Evolutionary conservation across 148 eudicot species (phyloP).

Genomic region (Nepenthes gracilis): DNA sequence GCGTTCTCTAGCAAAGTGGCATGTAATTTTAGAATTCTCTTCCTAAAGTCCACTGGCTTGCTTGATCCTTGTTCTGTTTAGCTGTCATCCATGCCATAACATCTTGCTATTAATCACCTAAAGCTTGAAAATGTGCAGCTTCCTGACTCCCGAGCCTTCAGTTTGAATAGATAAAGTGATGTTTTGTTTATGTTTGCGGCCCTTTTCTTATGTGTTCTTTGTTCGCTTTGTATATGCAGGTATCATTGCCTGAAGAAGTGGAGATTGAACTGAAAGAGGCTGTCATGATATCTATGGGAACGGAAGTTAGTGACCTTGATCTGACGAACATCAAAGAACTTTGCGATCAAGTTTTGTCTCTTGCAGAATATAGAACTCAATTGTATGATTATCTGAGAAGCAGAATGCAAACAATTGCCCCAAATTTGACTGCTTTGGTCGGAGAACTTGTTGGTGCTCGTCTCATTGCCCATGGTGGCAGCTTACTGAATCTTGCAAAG

Average conservation of each 20-base stretch:
- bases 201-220: neutral
- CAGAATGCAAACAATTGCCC: constrained; percentile 92
- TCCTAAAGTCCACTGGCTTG: too few relatives aligned
- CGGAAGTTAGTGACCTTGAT: constrained; percentile 94
- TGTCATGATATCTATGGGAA: constrained; percentile 89
- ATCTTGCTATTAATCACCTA: too few relatives aligned
- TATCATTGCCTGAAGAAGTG: constrained; percentile 63
- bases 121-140: too few relatives aligned
- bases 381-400: constrained; percentile 77
- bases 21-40: too few relatives aligned
- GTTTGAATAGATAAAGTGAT: neutral
- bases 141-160: too few relatives aligned
- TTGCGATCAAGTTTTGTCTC: constrained; percentile 82
- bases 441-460: constrained; percentile 99
- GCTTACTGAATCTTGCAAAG: constrained; percentile 87
- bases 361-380: constrained; percentile 82
- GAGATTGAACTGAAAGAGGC: constrained; percentile 85
- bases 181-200: neutral
- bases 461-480: constrained; percentile 91
- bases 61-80: too few relatives aligned
- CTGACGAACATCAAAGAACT: constrained; percentile 71
- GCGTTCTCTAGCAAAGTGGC: too few relatives aligned
- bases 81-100: too few relatives aligned
- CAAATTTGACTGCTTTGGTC: constrained; percentile 88
- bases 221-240: constrained; percentile 22